phyloP scores from a whole-genome alignment of 768 basidiomycete species.

The Auricularia heimuer region DNA sequence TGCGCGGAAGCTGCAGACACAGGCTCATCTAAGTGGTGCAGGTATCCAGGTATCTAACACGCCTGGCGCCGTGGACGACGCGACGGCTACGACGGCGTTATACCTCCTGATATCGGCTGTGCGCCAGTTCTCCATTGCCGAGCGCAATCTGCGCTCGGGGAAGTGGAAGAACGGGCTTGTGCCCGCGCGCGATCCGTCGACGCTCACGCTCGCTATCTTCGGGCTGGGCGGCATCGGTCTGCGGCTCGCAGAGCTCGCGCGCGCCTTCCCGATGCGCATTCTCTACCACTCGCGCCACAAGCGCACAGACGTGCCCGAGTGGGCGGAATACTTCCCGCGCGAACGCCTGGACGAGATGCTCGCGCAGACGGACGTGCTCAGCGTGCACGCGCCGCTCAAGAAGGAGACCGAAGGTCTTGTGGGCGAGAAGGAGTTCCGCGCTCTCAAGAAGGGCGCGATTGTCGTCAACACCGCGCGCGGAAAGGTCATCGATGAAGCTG shows the following conservation, averaged over 20 bases:
- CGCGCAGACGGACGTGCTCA: constrained; percentile 67
- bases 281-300: constrained; percentile 67
- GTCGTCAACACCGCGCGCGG: constrained; percentile 89
- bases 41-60: constrained; percentile 81
- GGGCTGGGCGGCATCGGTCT: constrained; percentile 72
- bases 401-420: constrained; percentile 65
- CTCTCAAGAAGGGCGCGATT: constrained; percentile 66
- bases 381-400: constrained; percentile 75
- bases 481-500: constrained; percentile 80
- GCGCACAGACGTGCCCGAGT: constrained; percentile 49
- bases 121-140: constrained; percentile 60
- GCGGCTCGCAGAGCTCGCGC: constrained; percentile 58
- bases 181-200: constrained; percentile 52
- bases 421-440: constrained; percentile 63
- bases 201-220: constrained; percentile 60
- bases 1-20: not conserved
- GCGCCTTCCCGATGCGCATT: constrained; percentile 82
- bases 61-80: constrained; percentile 83
- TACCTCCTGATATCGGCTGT: constrained; percentile 73
- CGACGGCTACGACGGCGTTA: constrained; percentile 80
- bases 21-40: constrained; percentile 15
- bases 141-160: constrained; percentile 43
- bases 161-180: constrained; percentile 52
- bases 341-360: constrained; percentile 56
- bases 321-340: constrained; percentile 64